Percentiles rank a stretch among this genome's conserved stretches.
These are phyloP conservation scores for Blastocystis sp. DNA, from an alignment of 352 stramenopile genomes.

Conservation along the genomic window DNA sequence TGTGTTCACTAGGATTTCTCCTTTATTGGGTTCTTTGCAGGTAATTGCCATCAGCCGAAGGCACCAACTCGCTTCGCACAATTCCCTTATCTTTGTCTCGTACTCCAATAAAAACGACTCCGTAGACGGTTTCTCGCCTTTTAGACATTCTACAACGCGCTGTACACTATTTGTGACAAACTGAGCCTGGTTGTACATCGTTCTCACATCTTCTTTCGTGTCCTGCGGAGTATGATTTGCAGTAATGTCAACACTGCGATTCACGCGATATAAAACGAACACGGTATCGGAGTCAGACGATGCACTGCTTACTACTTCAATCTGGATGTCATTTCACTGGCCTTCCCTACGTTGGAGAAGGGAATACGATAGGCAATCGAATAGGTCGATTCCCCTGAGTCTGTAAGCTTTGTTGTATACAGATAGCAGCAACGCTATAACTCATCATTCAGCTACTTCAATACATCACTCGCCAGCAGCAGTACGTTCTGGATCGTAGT, in stretches of 20 bases:
- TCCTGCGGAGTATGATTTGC: neutral
- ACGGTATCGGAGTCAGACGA: neutral
- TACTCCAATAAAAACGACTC: conserved; percentile 1
- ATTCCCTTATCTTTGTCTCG: neutral
- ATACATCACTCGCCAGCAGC: neutral
- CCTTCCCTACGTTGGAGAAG: neutral
- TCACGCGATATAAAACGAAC: conserved; percentile 25
- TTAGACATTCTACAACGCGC: neutral
- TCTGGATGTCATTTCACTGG: neutral
- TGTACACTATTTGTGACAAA: neutral
- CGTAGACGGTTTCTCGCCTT: neutral
- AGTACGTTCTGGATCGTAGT: neutral
- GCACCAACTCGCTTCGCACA: conserved; percentile 34
- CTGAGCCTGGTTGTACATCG: neutral
- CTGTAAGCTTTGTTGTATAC: neutral
- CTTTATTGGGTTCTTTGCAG: neutral
- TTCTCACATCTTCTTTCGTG: neutral
- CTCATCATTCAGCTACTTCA: neutral
- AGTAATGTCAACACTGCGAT: conserved; percentile 23
- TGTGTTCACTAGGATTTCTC: neutral
- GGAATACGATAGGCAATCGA: conserved; percentile 29
- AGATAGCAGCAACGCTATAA: conserved; percentile 47
- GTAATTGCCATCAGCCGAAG: neutral
- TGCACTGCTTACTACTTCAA: neutral
- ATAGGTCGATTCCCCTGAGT: neutral